phyloP scores from a whole-genome alignment of 2,329 filamentous ascomycete species.

The Ophiostoma tasmaniense region DNA sequence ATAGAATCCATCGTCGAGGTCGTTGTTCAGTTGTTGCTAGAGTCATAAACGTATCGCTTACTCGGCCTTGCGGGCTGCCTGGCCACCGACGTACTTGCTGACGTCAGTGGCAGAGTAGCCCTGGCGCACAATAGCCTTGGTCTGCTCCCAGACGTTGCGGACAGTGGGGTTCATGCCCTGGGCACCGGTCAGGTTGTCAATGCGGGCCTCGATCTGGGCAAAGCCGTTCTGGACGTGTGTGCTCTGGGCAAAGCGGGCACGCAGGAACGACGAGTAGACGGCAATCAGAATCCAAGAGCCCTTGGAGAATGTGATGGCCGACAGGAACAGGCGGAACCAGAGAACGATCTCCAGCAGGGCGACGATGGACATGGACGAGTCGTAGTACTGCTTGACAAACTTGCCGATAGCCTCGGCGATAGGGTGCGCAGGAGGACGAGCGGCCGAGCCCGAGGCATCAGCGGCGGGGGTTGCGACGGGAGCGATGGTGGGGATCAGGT shows the following conservation, averaged over 20 bases:
- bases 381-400: slow-evolving; percentile 98
- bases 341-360: slow-evolving; percentile 79
- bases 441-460: slow-evolving; percentile 44
- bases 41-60: slow-evolving; percentile 4
- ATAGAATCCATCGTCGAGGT: neutral
- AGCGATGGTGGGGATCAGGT: slow-evolving; percentile 79
- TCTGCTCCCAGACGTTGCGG: slow-evolving; percentile 68
- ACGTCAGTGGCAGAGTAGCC: slow-evolving; percentile 74
- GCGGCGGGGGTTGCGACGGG: slow-evolving; percentile 51
- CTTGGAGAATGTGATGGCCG: slow-evolving; percentile 78
- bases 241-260: slow-evolving; percentile 83
- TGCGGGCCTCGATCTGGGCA: slow-evolving; percentile 58
- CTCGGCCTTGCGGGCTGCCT: slow-evolving; percentile 48
- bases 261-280: slow-evolving; percentile 87
- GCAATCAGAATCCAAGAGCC: slow-evolving; percentile 81
- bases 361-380: slow-evolving; percentile 89
- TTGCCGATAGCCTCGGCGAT: slow-evolving; percentile 75
- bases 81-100: slow-evolving; percentile 58
- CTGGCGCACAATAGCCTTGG: slow-evolving; percentile 66
- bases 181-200: slow-evolving; percentile 75
- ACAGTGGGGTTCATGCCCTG: slow-evolving; percentile 78
- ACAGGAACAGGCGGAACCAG: slow-evolving; percentile 73
- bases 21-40: neutral
- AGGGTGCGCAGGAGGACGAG: slow-evolving; percentile 45
- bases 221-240: slow-evolving; percentile 83